Percentiles rank a stretch among this genome's conserved stretches.
These are phyloP conservation scores for Hymenotorrendiella dingleyae DNA, from an alignment of 2,329 filamentous ascomycete species.

Conservation along the genomic window DNA sequence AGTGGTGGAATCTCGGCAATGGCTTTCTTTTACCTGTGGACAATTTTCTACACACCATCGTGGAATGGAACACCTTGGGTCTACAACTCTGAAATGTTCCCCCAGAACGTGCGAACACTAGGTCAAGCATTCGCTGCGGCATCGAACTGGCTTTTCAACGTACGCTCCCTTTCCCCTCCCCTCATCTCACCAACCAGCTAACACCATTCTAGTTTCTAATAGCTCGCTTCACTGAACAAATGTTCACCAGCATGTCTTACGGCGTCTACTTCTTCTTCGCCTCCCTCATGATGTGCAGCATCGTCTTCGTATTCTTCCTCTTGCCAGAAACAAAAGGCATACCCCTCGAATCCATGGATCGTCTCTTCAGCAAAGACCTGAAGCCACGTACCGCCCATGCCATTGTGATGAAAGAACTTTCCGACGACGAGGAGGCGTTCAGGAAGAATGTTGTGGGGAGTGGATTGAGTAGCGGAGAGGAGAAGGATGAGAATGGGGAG, in stretches of 20 bases:
- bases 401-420: conserved; percentile 23
- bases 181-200: conserved; percentile 51
- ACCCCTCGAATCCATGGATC: conserved; percentile 52
- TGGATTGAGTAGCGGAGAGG: conserved; percentile 16
- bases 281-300: conserved; percentile 10
- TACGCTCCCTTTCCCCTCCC: background rate
- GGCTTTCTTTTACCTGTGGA: conserved; percentile 19
- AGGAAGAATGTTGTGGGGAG: conserved; percentile 20
- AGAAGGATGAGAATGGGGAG: conserved; percentile 20
- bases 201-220: conserved; percentile 70
- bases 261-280: conserved; percentile 24
- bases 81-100: conserved; percentile 62
- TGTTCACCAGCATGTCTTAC: conserved; percentile 22
- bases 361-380: conserved; percentile 33
- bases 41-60: conserved; percentile 53
- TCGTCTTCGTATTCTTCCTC: conserved; percentile 41
- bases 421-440: conserved; percentile 20
- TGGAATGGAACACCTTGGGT: conserved; percentile 70
- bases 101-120: conserved; percentile 42
- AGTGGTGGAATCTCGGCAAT: conserved; percentile 37
- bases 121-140: conserved; percentile 56
- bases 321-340: conserved; percentile 66
- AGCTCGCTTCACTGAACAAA: conserved; percentile 35
- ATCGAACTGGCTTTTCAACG: conserved; percentile 60
- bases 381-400: conserved; percentile 17